phyloP scores from a whole-genome alignment of 192 early-diverging fungal species.

The Coemansia brasiliensis region DNA sequence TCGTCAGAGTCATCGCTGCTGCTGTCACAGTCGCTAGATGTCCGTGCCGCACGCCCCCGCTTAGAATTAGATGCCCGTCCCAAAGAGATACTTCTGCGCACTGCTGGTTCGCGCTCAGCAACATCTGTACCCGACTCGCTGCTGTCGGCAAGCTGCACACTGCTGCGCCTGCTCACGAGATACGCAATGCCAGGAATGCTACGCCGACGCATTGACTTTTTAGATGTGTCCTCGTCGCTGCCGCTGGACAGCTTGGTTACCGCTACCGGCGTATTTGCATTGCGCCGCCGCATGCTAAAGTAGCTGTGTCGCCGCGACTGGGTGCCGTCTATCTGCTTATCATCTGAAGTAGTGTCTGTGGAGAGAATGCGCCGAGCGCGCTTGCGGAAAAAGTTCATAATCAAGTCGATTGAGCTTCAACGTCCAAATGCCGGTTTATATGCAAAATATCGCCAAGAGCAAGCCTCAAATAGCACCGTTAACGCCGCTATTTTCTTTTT shows the following conservation, averaged over 20 bases:
- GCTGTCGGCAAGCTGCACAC: slow-evolving; percentile 7
- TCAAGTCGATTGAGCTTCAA: not conserved
- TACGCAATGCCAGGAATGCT: slow-evolving; percentile 44
- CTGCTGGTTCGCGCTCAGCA: slow-evolving; percentile 2
- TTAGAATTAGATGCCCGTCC: slow-evolving; percentile 1
- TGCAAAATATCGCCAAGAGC: too few relatives aligned
- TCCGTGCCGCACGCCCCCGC: slow-evolving; percentile 11
- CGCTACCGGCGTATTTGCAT: slow-evolving; percentile 2
- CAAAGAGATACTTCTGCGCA: slow-evolving; percentile 1
- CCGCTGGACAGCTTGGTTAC: slow-evolving; percentile 4
- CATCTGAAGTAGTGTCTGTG: slow-evolving; percentile 1
- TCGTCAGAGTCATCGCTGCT: slow-evolving; percentile 49
- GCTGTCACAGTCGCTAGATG: slow-evolving; percentile 16
- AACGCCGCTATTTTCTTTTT: too few relatives aligned
- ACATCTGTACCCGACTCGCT: slow-evolving; percentile 3
- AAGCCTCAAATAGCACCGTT: too few relatives aligned
- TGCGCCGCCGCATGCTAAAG: slow-evolving; percentile 33
- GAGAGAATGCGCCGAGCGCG: slow-evolving; percentile 15
- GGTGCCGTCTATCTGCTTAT: not conserved
- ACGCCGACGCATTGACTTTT: slow-evolving; percentile 23
- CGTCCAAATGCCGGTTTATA: too few relatives aligned
- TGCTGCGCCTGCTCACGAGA: slow-evolving; percentile 27
- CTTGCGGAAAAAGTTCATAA: slow-evolving; percentile 47
- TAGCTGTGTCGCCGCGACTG: slow-evolving; percentile 33
- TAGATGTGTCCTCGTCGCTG: not conserved